These are phyloP conservation scores for Diaporthe vexans DNA, from an alignment of 2,329 filamentous ascomycete genomes.

Conservation along the genomic window DNA sequence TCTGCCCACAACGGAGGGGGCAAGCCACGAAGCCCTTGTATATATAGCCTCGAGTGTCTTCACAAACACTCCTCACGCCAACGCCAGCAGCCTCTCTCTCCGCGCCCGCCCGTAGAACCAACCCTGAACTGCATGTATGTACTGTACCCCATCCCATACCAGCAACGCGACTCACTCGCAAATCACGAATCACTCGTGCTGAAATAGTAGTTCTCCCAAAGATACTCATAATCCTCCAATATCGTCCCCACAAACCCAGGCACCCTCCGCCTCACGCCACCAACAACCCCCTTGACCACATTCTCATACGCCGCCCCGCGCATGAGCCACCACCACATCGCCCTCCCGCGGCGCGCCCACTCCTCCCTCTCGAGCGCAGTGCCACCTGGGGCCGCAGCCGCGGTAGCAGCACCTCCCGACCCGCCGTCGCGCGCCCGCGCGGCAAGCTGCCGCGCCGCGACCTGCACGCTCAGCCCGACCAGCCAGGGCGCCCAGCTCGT, in stretches of 20 bases:
- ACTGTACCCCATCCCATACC: too few relatives aligned
- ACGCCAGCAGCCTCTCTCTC: too few relatives aligned
- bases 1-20: too few relatives aligned
- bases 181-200: conserved; percentile 62
- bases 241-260: conserved; percentile 87
- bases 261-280: conserved; percentile 80
- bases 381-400: conserved; percentile 61
- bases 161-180: too few relatives aligned
- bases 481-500: conserved; percentile 94
- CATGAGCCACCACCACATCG: conserved; percentile 96
- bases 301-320: conserved; percentile 97
- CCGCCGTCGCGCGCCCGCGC: conserved; percentile 17
- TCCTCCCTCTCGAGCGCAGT: conserved; percentile 93
- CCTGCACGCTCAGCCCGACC: conserved; percentile 86
- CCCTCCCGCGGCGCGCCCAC: conserved; percentile 88
- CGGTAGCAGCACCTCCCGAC: not conserved
- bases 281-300: conserved; percentile 82
- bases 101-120: too few relatives aligned
- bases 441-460: conserved; percentile 84
- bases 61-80: too few relatives aligned
- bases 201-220: conserved; percentile 99
- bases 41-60: too few relatives aligned
- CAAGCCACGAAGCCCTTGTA: too few relatives aligned
- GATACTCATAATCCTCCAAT: conserved; percentile 94
- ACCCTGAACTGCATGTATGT: too few relatives aligned